A percentile compares a stretch with the other conserved stretches of the same genome.
phyloP scores from a whole-genome alignment of 208 protist species.

The Trypanosoma boissoni region DNA sequence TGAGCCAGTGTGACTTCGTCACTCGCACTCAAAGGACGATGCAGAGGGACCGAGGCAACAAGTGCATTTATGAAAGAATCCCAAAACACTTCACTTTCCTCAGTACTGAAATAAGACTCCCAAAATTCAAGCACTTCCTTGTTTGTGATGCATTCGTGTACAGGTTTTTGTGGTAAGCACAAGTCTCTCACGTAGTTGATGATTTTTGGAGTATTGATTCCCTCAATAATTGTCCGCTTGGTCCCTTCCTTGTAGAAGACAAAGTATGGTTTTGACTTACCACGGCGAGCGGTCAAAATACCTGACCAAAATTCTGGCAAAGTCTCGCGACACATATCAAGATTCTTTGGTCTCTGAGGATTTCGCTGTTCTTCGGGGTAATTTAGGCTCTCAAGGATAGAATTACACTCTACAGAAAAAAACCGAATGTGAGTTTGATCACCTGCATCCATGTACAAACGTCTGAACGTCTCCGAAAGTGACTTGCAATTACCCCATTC shows the following conservation, averaged over 20 bases:
- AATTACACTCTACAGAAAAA: constrained; percentile 83
- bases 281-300: constrained; percentile 52
- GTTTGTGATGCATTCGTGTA: constrained; percentile 75
- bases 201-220: constrained; percentile 85
- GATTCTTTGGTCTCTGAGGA: constrained; percentile 15
- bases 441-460: constrained; percentile 75
- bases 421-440: constrained; percentile 79
- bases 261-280: constrained; percentile 87
- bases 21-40: constrained; percentile 6
- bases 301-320: constrained; percentile 52
- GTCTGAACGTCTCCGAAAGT: constrained; percentile 82
- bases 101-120: constrained; percentile 55
- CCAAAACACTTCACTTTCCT: constrained; percentile 62
- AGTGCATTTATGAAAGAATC: constrained; percentile 47
- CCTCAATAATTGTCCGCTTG: constrained; percentile 63
- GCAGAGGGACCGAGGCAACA: constrained; percentile 8
- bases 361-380: constrained; percentile 40
- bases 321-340: constrained; percentile 61
- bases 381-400: constrained; percentile 66
- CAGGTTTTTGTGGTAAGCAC: constrained; percentile 70
- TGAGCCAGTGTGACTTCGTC: constrained; percentile 22
- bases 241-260: constrained; percentile 88
- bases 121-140: constrained; percentile 64
- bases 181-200: constrained; percentile 68
- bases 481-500: constrained; percentile 88